phyloP scores from a whole-genome alignment of 164 flowering plant genomes.

The Nelumbo lutea region DNA sequence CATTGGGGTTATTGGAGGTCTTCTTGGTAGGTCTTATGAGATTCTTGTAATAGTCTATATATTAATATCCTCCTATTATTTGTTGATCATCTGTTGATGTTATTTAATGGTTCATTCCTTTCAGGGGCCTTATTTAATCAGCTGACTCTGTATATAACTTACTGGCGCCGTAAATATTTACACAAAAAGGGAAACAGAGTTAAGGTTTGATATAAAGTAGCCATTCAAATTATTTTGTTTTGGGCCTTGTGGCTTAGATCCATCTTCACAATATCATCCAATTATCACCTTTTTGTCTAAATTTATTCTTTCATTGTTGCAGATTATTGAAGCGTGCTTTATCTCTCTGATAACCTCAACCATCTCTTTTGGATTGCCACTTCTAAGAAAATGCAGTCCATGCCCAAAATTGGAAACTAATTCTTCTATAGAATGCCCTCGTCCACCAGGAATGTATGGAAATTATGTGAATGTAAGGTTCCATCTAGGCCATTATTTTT shows the following conservation, averaged over 20 bases:
- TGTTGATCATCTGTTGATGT: not conserved
- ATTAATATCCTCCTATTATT: no score
- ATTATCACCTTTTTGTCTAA: not conserved
- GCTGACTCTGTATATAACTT: constrained; percentile 73
- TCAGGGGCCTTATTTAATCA: constrained; percentile 95
- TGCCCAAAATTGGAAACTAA: constrained; percentile 71
- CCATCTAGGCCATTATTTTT: not conserved
- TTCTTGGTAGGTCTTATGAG: constrained; percentile 61
- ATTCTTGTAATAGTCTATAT: no score
- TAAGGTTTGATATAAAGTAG: constrained; percentile 43
- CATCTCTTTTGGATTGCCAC: constrained; percentile 90
- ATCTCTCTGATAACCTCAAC: constrained; percentile 76
- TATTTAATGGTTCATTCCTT: constrained; percentile 7
- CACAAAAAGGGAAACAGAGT: constrained; percentile 88
- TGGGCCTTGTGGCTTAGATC: not conserved
- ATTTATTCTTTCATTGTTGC: constrained; percentile 15
- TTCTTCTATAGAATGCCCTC: constrained; percentile 80
- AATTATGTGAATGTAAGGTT: constrained; percentile 93
- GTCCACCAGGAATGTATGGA: constrained; percentile 93
- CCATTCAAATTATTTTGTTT: not conserved
- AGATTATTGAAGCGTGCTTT: constrained; percentile 89
- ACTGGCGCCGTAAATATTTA: constrained; percentile 81
- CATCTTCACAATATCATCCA: not conserved
- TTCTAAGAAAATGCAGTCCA: constrained; percentile 80
- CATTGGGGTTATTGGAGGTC: constrained; percentile 97